Conservation (phyloP, 352 stramenopile genomes). For the Phytophthora tentaculata region DNA sequence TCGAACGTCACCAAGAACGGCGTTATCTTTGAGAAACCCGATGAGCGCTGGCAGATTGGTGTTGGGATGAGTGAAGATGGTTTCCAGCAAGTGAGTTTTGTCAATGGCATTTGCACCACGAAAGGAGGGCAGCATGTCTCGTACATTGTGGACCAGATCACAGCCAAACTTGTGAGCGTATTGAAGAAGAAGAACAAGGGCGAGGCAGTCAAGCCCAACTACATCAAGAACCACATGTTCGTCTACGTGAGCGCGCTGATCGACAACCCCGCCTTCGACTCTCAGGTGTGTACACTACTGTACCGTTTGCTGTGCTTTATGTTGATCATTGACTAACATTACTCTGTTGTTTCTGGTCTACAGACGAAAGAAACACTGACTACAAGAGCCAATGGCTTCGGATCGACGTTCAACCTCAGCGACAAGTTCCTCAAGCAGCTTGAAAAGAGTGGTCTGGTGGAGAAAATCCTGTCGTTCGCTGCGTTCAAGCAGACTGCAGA, state of each 20-base stretch:
- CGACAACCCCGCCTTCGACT: constrained; percentile 98
- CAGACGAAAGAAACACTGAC: constrained; percentile 98
- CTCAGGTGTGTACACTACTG: constrained; percentile 62
- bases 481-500: constrained; percentile 93
- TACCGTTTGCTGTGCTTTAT: not conserved
- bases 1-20: constrained; percentile 45
- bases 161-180: constrained; percentile 88
- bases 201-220: constrained; percentile 93
- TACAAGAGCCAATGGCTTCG: constrained; percentile 84
- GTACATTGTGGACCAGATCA: constrained; percentile 92
- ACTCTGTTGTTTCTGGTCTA: not conserved
- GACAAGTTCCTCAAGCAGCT: constrained; percentile 91
- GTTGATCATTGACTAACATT: not conserved
- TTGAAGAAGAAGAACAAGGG: constrained; percentile 96
- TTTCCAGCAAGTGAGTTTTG: constrained; percentile 97
- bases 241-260: constrained; percentile 97
- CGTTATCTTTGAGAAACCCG: constrained; percentile 94
- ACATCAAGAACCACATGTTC: constrained; percentile 96
- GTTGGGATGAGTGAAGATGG: constrained; percentile 92
- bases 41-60: constrained; percentile 95
- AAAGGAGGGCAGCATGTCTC: constrained; percentile 97
- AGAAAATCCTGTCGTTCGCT: constrained; percentile 91
- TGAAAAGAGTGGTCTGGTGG: constrained; percentile 90
- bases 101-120: constrained; percentile 97
- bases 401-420: constrained; percentile 85